Conservation (phyloP, 768 basidiomycete genomes). For the Boletus rubropictus region DNA sequence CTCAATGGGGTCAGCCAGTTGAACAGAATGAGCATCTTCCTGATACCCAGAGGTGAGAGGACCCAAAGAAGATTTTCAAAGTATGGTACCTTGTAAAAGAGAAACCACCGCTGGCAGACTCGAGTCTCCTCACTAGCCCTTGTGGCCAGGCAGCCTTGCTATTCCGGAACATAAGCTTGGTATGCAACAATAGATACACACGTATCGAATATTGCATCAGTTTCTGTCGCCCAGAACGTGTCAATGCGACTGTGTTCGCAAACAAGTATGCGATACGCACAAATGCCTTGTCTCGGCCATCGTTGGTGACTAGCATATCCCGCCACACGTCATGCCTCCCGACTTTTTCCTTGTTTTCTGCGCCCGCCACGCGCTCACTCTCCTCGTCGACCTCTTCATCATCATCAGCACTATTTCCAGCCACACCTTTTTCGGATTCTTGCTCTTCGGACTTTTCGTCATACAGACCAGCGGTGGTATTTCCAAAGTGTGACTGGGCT, state of each 20-base stretch:
- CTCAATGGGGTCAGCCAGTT: conserved; percentile 80
- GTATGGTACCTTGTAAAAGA: conserved; percentile 65
- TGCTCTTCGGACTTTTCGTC: conserved; percentile 39
- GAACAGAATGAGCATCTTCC: conserved; percentile 76
- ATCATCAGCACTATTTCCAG: conserved; percentile 23
- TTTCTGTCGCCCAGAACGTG: conserved; percentile 48
- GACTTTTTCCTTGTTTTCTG: conserved; percentile 46
- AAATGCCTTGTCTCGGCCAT: conserved; percentile 80
- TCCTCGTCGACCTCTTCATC: conserved; percentile 46
- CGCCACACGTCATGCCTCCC: conserved; percentile 68
- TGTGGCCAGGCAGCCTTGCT: conserved; percentile 44
- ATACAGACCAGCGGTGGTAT: conserved; percentile 29
- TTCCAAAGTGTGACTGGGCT: conserved; percentile 23
- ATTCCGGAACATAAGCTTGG: conserved; percentile 45
- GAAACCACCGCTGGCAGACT: conserved; percentile 49
- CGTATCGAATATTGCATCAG: conserved; percentile 79
- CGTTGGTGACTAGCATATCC: conserved; percentile 71
- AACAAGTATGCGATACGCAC: conserved; percentile 40
- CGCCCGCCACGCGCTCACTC: conserved; percentile 39
- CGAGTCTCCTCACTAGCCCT: conserved; percentile 53
- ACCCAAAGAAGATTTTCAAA: neutral
- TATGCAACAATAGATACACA: conserved; percentile 68
- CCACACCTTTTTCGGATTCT: conserved; percentile 14
- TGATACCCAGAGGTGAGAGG: conserved; percentile 26
- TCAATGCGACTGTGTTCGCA: neutral